Percentiles rank a stretch among this genome's conserved stretches.
Evolutionary conservation across 2,329 filamentous ascomycete species (phyloP).

Genomic region (Beauveria pseudobassiana): DNA sequence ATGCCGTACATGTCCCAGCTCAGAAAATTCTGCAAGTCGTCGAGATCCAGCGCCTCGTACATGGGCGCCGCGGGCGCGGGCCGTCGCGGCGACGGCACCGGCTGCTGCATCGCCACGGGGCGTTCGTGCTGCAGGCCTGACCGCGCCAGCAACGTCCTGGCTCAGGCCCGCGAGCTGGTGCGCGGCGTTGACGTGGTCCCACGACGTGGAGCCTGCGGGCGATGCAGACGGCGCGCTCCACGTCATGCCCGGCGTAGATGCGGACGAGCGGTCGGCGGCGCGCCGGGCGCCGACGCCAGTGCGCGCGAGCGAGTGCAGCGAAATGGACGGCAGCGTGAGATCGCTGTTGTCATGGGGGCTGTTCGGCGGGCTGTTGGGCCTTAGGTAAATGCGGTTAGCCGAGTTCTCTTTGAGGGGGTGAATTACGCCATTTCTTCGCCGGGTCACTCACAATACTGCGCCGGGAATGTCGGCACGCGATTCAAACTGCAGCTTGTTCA

Average conservation of each 20-base stretch:
- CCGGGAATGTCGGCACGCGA: slow-evolving; percentile 17
- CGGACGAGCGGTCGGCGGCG: neutral
- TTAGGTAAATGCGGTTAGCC: neutral
- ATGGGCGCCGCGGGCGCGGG: slow-evolving; percentile 19
- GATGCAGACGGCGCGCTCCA: slow-evolving; percentile 18
- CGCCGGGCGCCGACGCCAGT: slow-evolving; percentile 13
- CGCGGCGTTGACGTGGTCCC: slow-evolving; percentile 22
- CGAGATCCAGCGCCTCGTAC: slow-evolving; percentile 29
- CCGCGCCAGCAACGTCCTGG: slow-evolving; percentile 17
- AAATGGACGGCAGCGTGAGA: slow-evolving; percentile 17
- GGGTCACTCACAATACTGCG: slow-evolving; percentile 18
- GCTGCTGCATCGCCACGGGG: slow-evolving; percentile 22
- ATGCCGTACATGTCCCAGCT: slow-evolving; percentile 35
- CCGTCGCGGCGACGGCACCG: slow-evolving; percentile 17
- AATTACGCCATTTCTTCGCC: neutral
- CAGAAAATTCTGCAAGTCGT: slow-evolving; percentile 31
- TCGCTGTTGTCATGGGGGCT: slow-evolving; percentile 16
- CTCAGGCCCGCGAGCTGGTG: slow-evolving; percentile 20
- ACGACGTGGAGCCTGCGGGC: slow-evolving; percentile 15
- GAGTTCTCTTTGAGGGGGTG: neutral
- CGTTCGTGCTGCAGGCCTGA: slow-evolving; percentile 31
- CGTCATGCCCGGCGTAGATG: slow-evolving; percentile 6
- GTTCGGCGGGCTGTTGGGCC: slow-evolving; percentile 14
- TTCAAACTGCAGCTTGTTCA: slow-evolving; percentile 16
- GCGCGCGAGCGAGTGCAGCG: slow-evolving; percentile 18